Evolutionary conservation across 192 early-diverging fungal genomes (phyloP).

Genomic region (Umbelopsis sp.): DNA sequence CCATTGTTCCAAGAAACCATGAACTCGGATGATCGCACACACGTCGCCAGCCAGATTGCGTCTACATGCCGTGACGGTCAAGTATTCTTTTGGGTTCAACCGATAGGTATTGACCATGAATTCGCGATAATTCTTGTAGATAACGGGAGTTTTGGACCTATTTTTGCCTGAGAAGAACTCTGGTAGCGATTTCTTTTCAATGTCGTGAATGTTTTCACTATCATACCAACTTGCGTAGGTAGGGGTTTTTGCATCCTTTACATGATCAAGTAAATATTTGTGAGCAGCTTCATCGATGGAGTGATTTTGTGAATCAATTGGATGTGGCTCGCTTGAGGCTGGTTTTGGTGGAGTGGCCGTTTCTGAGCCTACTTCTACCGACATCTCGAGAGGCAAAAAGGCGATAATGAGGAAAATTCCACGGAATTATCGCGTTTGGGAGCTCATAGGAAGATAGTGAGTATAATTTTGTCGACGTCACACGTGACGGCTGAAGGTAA

Average conservation of each 20-base stretch:
- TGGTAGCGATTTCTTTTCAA: slow-evolving; percentile 86
- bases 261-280: slow-evolving; percentile 67
- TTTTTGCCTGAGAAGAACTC: slow-evolving; percentile 97
- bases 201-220: slow-evolving; percentile 76
- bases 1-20: slow-evolving; percentile 99
- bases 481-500: not conserved
- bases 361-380: slow-evolving; percentile 2
- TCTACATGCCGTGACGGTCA: slow-evolving; percentile 97
- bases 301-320: not conserved
- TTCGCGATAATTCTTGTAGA: slow-evolving; percentile 95
- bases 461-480: not conserved
- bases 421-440: too few species aligned
- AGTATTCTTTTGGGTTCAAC: slow-evolving; percentile 92
- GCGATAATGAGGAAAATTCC: too few species aligned
- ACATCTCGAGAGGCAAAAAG: not conserved
- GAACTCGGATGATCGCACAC: slow-evolving; percentile 97
- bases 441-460: too few species aligned
- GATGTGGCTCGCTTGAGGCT: not conserved
- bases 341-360: not conserved
- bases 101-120: slow-evolving; percentile 99
- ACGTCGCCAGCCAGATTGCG: slow-evolving; percentile 98
- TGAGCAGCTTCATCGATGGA: slow-evolving; percentile 66
- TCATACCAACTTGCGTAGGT: slow-evolving; percentile 96
- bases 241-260: slow-evolving; percentile 76
- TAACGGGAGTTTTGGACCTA: slow-evolving; percentile 86